Base-by-base conservation (phyloP, 176 grass and related monocot genomes). In the Puya raimondii region DNA sequence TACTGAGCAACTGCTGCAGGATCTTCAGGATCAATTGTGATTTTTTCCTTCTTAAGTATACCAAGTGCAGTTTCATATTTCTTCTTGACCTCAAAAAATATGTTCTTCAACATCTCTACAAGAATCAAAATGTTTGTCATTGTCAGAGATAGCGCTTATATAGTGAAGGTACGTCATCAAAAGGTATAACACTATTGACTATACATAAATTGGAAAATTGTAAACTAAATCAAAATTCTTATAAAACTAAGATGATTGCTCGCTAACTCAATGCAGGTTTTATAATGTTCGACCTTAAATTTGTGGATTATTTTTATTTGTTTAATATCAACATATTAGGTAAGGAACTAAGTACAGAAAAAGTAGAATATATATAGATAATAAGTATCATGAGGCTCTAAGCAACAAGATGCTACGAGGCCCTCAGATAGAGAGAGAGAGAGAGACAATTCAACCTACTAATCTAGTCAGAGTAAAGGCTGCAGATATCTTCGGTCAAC, bases 11-110 rank as follows among this genome's bases (percentile, higher is more conserved):
- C 90, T 75, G 90, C 84, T 50, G 79, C 70, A 29, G 87, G 72
- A 74, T 99, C 95, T 64, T 94, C 87, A 29, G 95, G 90, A 80
- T 90, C 90, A 76, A 99, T 94, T 23, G 85, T 99, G 68, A 99
- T 94, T 76, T 94, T 99, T 77, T 99, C 95, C 85, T 85, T 99
- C 68, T 85, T 92, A 75, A 99, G 88, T 4, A 99, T 85, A 22
- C 77, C 73, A 68, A 99, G 69, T 16, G 82, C 90, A 48, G 69
- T 78, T 51, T 99, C 95, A 64, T 88, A 99, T 75, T 88, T 94
- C 51, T 88, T 93, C 75, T 99, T 99, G 27, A 99, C 82, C 68
- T 99, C 95, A 69, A 81, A 83, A 61, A 99, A 99, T 77, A 99
- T 99, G 70, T 76, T 84, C 87, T 90, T 99, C 66, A 99, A 68